Evolutionary conservation across 768 basidiomycete genomes (phyloP), one percentile per base, ranked within the genome.

Genomic region (Rhodotorula babjevae): DNA sequence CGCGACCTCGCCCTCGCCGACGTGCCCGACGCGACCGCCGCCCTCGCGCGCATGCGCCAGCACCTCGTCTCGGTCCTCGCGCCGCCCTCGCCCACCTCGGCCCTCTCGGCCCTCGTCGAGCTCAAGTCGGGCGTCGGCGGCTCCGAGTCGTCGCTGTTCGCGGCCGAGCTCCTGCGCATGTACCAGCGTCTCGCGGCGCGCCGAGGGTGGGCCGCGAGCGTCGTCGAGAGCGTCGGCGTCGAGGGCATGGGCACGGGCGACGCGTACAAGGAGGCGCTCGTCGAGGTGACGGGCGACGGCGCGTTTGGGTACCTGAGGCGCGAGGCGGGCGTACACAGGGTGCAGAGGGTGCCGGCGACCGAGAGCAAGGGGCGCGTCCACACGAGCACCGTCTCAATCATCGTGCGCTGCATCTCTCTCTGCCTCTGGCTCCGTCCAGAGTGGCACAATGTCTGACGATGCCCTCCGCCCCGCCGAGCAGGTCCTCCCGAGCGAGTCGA

Each of bases 241-340:
- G 76, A 78, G 57, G 42, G 47, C 1, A 71, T 67, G 27, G 63
- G 74, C 25, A 74, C 9, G 74, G 77, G 47, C 72, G 82, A 81
- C 82, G 80, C 79, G 36, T 87, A 68, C 60, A 89, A 88, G 75
- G 90, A 92, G 68, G 91, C 89, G 11, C 86, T 90, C 29, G 80
- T 93, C 16, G 92, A 94, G 78, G 82, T 94, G 21, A 88, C 88
- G 71, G 91, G 92, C 0, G 82, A 85, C 3, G 89, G 90, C 0
- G 88, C 87, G 18, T 97, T 90, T 76, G 93, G 93, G 69, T 81
- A 83, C 1, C 80, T 98, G 65, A 83, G 88, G 50, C 93, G 89
- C 88, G 96, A 99, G 81, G 93, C 90, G 70, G 96, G 96, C 5
- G 93, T 99, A 0, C 96, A 98, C 82, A 85, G 96, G 5, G 93